A percentile compares a stretch with the other conserved stretches of the same genome.
Evolutionary conservation across 2,329 filamentous ascomycete genomes (phyloP).

Genomic region (Amesomyces nigricolor): DNA sequence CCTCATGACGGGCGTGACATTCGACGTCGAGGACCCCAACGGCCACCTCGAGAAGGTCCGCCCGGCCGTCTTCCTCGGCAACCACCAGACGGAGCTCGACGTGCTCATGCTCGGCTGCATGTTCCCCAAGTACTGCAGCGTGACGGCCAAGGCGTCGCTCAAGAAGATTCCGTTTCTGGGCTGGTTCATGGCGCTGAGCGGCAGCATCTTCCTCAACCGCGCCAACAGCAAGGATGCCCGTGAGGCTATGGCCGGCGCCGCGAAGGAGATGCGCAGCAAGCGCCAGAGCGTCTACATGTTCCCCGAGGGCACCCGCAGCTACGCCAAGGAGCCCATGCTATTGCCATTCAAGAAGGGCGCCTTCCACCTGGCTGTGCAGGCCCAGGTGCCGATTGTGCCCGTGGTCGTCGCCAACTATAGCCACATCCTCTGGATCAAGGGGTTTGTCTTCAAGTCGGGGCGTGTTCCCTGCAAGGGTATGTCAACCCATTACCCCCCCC

Average conservation of each 20-base stretch:
- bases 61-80: constrained; percentile 86
- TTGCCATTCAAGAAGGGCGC: constrained; percentile 99
- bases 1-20: constrained; percentile 68
- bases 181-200: constrained; percentile 87
- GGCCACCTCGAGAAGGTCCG: constrained; percentile 58
- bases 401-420: constrained; percentile 77
- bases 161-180: constrained; percentile 78
- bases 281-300: constrained; percentile 80
- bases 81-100: constrained; percentile 95
- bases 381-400: constrained; percentile 87
- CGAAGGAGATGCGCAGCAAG: constrained; percentile 66
- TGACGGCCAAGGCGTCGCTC: constrained; percentile 86
- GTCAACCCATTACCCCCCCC: constrained; percentile 15
- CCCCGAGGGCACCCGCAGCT: constrained; percentile 88
- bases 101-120: constrained; percentile 83
- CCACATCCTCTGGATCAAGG: constrained; percentile 61
- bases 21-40: constrained; percentile 64
- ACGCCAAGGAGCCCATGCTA: constrained; percentile 72
- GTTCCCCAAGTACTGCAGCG: constrained; percentile 86
- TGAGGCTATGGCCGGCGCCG: constrained; percentile 78
- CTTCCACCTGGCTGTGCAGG: constrained; percentile 92
- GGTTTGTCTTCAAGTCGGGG: constrained; percentile 60
- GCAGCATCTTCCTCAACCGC: constrained; percentile 93
- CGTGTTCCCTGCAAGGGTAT: constrained; percentile 69
- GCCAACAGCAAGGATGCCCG: constrained; percentile 76